These are phyloP conservation scores for Hsuehochloa calcarea DNA, from an alignment of 176 grass and related monocot genomes.

Conservation along the genomic window DNA sequence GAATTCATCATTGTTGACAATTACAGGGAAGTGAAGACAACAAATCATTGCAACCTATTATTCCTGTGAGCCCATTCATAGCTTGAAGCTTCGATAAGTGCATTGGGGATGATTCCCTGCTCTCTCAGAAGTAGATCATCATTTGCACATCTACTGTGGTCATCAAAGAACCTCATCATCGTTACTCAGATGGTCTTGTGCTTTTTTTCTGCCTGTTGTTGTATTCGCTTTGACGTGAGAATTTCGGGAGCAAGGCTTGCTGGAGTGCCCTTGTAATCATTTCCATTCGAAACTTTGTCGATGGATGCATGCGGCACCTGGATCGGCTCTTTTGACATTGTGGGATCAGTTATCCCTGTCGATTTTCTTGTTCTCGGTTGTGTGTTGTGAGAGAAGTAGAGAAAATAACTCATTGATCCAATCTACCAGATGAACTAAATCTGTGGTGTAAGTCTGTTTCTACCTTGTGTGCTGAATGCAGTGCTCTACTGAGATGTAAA, in stretches of 20 bases:
- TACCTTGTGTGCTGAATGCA: conserved; percentile 16
- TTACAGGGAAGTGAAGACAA: conserved; percentile 43
- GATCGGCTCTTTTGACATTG: conserved; percentile 1
- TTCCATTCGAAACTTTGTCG: conserved; percentile 24
- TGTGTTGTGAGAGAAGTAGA: conserved; percentile 41
- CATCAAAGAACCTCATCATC: neutral
- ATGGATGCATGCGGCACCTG: conserved; percentile 26
- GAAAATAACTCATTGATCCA: conserved; percentile 2
- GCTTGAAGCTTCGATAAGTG: conserved; percentile 24
- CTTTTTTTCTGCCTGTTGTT: conserved; percentile 28
- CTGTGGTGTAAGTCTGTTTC: conserved; percentile 24
- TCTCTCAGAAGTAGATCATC: conserved; percentile 29
- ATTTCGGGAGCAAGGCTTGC: conserved; percentile 26
- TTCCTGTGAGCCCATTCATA: conserved; percentile 25
- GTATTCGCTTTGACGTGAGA: conserved; percentile 44
- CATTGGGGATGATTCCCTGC: conserved; percentile 17
- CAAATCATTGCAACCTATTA: conserved; percentile 13
- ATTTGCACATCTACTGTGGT: conserved; percentile 25
- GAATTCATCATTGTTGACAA: conserved; percentile 14
- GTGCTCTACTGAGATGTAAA: conserved; percentile 28
- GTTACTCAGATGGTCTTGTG: conserved; percentile 32
- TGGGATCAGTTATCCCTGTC: conserved; percentile 24
- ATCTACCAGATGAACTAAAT: conserved; percentile 24
- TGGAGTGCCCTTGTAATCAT: conserved; percentile 32
- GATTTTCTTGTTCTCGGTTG: conserved; percentile 33